phyloP scores from a whole-genome alignment of 768 basidiomycete genomes.

The Cantharellus anzutake region DNA sequence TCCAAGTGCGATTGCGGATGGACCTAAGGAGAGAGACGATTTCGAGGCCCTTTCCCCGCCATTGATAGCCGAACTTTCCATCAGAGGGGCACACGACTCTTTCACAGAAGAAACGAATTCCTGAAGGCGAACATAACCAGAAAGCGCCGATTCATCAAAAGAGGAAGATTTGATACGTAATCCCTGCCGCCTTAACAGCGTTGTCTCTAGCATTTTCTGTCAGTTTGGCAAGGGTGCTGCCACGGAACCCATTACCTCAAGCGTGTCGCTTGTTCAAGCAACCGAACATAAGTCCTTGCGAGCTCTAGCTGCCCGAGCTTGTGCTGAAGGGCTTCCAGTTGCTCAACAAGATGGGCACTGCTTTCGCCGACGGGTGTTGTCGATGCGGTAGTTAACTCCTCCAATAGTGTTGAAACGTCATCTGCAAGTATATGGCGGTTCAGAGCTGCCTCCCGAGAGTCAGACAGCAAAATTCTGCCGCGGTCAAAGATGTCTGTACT shows the following conservation, averaged over 20 bases:
- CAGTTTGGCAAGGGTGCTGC: too few species aligned
- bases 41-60: conserved; percentile 27
- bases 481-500: neutral
- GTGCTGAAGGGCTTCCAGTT: conserved; percentile 61
- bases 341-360: conserved; percentile 46
- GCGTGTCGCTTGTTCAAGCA: conserved; percentile 48
- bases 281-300: conserved; percentile 54
- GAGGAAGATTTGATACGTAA: conserved; percentile 17
- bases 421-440: conserved; percentile 60
- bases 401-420: conserved; percentile 47
- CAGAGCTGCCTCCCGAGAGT: conserved; percentile 58
- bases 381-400: conserved; percentile 40
- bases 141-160: conserved; percentile 29
- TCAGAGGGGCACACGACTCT: conserved; percentile 20
- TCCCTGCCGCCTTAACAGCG: neutral
- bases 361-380: conserved; percentile 21
- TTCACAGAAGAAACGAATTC: conserved; percentile 35
- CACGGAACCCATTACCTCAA: conserved; percentile 34
- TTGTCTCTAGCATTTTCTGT: too few species aligned
- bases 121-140: conserved; percentile 41
- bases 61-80: too few species aligned
- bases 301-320: conserved; percentile 58
- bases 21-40: conserved; percentile 41
- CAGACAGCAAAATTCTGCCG: conserved; percentile 19
- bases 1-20: conserved; percentile 58